A percentile compares a stretch with the other conserved stretches of the same genome.
Conservation (phyloP, 371 early-diverging fungal species). For the Mortierella sp. region DNA sequence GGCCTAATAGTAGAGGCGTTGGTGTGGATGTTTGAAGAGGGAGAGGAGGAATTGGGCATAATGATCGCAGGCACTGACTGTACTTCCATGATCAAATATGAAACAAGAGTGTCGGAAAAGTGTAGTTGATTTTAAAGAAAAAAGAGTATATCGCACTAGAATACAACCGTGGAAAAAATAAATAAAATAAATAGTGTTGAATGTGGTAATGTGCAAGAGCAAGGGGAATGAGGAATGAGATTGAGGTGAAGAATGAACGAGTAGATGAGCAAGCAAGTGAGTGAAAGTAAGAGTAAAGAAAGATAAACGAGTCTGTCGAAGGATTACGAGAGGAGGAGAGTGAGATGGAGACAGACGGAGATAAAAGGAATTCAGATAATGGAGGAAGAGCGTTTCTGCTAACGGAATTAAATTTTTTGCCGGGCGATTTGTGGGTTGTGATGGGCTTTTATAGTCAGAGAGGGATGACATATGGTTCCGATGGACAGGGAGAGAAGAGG, state of each 20-base stretch:
- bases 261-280: not conserved
- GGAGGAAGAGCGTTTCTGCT: slow-evolving; percentile 1
- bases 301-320: not conserved
- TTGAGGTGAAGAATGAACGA: not conserved
- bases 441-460: not conserved
- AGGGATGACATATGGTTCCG: not conserved
- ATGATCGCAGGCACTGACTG: slow-evolving; percentile 28
- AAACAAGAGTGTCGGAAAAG: not conserved
- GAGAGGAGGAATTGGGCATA: slow-evolving; percentile 27
- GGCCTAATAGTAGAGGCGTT: not conserved
- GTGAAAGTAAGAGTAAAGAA: not conserved
- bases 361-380: not conserved
- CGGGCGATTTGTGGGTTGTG: not conserved
- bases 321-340: not conserved
- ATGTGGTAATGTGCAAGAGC: not conserved
- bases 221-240: not conserved
- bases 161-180: not conserved
- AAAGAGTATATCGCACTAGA: not conserved
- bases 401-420: slow-evolving; percentile 9
- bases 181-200: not conserved
- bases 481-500: not conserved
- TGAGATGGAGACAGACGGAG: not conserved
- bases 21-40: slow-evolving; percentile 13
- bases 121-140: not conserved
- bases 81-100: slow-evolving; percentile 22